Evolutionary conservation across 306 rosid genomes (phyloP).

Genomic region (Coriaria nepalensis): DNA sequence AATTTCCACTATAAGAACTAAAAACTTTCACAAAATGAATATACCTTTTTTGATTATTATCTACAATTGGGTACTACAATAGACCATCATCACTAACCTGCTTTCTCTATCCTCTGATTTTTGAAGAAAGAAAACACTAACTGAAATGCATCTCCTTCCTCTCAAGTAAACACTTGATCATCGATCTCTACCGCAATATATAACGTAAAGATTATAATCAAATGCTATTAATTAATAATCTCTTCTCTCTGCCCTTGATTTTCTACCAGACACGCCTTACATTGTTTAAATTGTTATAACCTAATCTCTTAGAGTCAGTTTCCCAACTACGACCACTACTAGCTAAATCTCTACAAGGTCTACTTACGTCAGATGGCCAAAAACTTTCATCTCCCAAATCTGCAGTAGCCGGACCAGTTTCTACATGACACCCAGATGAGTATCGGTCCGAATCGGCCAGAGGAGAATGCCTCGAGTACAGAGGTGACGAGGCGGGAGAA

Average conservation of each 20-base stretch:
- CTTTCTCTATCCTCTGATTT: too few relatives aligned
- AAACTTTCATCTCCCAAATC: slow-evolving; percentile 21
- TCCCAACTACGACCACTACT: slow-evolving; percentile 36
- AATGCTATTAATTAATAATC: slow-evolving; percentile 13
- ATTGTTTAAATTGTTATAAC: slow-evolving; percentile 28
- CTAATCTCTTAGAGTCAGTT: slow-evolving; percentile 45
- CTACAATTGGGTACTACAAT: too few relatives aligned
- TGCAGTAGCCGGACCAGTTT: not conserved
- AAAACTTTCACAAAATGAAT: too few relatives aligned
- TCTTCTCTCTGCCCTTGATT: slow-evolving; percentile 32
- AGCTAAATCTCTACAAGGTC: slow-evolving; percentile 36
- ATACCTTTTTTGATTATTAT: too few relatives aligned
- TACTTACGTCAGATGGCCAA: slow-evolving; percentile 41
- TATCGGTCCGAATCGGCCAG: slow-evolving; percentile 42
- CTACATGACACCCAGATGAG: slow-evolving; percentile 15
- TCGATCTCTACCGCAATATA: too few relatives aligned
- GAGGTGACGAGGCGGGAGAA: slow-evolving; percentile 50
- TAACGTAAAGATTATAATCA: slow-evolving; percentile 9
- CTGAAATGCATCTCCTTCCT: too few relatives aligned
- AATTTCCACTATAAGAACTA: too few relatives aligned
- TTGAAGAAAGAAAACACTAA: too few relatives aligned
- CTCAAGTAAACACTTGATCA: too few relatives aligned
- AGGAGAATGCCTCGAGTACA: slow-evolving; percentile 34
- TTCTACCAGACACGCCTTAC: slow-evolving; percentile 33
- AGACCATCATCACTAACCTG: too few relatives aligned